Base-by-base conservation (phyloP, 495 filamentous ascomycete species). In the Rhizodiscina lignyota region DNA sequence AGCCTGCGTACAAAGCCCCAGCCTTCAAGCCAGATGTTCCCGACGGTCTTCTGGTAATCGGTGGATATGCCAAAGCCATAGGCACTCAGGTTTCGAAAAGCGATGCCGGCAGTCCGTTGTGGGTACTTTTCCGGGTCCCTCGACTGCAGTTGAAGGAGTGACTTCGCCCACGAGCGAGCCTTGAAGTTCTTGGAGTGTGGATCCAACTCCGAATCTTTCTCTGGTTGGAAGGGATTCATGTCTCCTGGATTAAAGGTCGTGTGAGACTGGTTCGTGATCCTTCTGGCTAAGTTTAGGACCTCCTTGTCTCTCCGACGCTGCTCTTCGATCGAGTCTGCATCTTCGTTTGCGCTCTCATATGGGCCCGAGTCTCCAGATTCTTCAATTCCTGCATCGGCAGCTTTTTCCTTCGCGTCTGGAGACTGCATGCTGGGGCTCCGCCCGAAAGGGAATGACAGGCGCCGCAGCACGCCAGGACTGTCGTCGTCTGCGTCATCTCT, bases 131-230 rank as follows among this genome's bases (percentile, higher is more conserved):
- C 29, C 19, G 45, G 33, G 42, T 52, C 53, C 47, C 43, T 32
- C 16, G 35, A 43, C 42, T 43, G 48, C 8, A 60, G 27, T 30
- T 55, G 47, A 34, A 64, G 51, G 32, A 64, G 40, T 20, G 62
- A 64, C 63, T 46, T 68, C 49, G 61, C 57, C 70, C 70, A 77
- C 38, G 67, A 60, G 34, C 70, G 60, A 4, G 69, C 61, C 37
- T 70, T 61, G 49, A 77, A 77, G 38, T 74, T 56, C 1, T 56
- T 54, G 29, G 59, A 61, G 17, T 54, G 59, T 5, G 71, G 71
- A 50, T 77, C 66, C n/a, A 75, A 51, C 4, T 61, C 53, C 0
- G 69, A 64, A 41, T 69, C 67, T 4, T 62, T 33, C 18, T 46
- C 48, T 2, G 57, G 43, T 15, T 48, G 26, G 43, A 60, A 58